Evolutionary conservation across 2,329 filamentous ascomycete species (phyloP), one percentile per base, ranked within the genome.

Genomic region (Hypoxylon rubiginosum): DNA sequence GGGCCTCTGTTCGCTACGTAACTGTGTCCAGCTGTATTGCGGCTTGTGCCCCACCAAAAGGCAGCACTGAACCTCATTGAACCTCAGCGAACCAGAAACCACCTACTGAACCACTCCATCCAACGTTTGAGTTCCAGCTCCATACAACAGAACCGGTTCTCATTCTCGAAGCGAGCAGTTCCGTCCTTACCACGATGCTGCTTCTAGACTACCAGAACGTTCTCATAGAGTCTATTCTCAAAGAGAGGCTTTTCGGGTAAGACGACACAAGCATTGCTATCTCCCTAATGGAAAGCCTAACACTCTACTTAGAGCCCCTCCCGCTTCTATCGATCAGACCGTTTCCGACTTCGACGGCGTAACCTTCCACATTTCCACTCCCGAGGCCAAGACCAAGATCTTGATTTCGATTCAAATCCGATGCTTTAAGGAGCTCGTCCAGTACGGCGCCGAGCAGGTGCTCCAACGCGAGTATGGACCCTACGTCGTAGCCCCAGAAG

Each of bases 301-400:
- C 81, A 79, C 75, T 71, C 66, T 65, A 56, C 64, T 62, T 76
- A 97, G 95, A 82, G 92, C 92, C 79, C 84, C 93, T 73, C 93
- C 94, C 64, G 88, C 89, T 64, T 93, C 92, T 73, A 97, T 99
- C 80, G 97, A 99, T 82, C 96, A 99, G 84, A 93, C 97, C 69
- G 93, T 97, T 69, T 98, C 95, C 79, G 96, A 99, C 83, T 99
- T 99, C 78, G 97, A 99, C 82, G 95, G 95, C 78, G 96, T 98
- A 74, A 97, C 92, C 73, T 99, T 98, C 83, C 96, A 99, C 82
- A 94, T 99, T 77, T 98, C 95, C 39, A 99, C 96, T 0, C 96
- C 95, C 64, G 94, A 97, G 80, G 85, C 90, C 68, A 98, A 98
- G 86, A 91, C 93, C 53, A 93, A 97, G 83, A 97, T 99, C 72